Conservation (phyloP, 2,329 filamentous ascomycete species). For the Penicillium glabrum region DNA sequence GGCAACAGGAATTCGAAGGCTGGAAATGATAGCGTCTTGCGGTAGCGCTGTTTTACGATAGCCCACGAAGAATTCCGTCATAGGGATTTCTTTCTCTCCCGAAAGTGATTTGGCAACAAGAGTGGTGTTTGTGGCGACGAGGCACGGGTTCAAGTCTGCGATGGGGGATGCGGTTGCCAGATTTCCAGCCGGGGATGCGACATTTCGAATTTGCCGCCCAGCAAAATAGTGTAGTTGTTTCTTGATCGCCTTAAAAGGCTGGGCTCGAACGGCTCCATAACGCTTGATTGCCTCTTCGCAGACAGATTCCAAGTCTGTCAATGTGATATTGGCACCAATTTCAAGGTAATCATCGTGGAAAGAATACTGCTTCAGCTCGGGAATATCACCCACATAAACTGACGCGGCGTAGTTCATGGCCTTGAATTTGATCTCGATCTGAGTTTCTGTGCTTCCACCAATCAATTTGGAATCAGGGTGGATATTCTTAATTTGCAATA, state of each 20-base stretch:
- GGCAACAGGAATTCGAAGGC: conserved; percentile 80
- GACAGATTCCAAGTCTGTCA: conserved; percentile 88
- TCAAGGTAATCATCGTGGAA: conserved; percentile 82
- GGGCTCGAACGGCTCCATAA: conserved; percentile 69
- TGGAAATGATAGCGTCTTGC: conserved; percentile 78
- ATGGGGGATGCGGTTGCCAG: conserved; percentile 93
- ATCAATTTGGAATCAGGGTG: conserved; percentile 91
- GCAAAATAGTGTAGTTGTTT: conserved; percentile 96
- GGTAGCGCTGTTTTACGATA: conserved; percentile 83
- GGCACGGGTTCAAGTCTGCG: conserved; percentile 90
- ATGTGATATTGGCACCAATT: conserved; percentile 85
- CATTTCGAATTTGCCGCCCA: conserved; percentile 91
- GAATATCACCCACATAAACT: conserved; percentile 89
- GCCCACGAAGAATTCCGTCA: conserved; percentile 88
- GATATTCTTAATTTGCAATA: conserved; percentile 85
- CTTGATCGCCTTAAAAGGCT: conserved; percentile 85
- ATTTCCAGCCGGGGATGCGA: conserved; percentile 95
- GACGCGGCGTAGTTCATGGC: conserved; percentile 85
- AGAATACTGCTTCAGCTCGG: conserved; percentile 78
- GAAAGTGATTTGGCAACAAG: conserved; percentile 76
- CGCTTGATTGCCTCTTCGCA: conserved; percentile 75
- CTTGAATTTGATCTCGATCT: conserved; percentile 99
- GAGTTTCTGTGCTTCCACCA: conserved; percentile 92
- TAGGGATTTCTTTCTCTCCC: conserved; percentile 79
- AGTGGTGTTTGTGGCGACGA: conserved; percentile 81